Percentiles rank a stretch among this genome's conserved stretches.
Evolutionary conservation across 1,284 basidiomycete species (phyloP).

Genomic region (Ceratobasidium sp.): DNA sequence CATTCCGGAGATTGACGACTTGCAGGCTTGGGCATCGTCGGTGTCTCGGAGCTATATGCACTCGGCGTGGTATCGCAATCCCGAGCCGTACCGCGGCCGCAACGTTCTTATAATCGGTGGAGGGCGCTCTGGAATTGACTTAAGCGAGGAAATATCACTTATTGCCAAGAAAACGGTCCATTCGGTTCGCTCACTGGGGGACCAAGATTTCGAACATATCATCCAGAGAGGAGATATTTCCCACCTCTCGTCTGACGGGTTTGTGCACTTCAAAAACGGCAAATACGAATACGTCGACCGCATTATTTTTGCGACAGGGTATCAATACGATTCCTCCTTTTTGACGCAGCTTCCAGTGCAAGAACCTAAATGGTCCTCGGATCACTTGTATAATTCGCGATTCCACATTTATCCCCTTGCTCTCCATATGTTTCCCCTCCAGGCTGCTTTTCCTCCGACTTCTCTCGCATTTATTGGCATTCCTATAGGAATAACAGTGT

Average conservation of each 20-base stretch:
- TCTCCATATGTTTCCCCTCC: slow-evolving; percentile 59
- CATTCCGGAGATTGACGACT: slow-evolving; percentile 63
- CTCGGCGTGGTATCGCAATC: slow-evolving; percentile 69
- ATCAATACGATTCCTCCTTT: slow-evolving; percentile 58
- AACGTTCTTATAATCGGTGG: slow-evolving; percentile 71
- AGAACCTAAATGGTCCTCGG: slow-evolving; percentile 51
- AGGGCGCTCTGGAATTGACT: slow-evolving; percentile 73
- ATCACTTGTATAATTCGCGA: slow-evolving; percentile 64
- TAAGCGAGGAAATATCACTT: slow-evolving; percentile 57
- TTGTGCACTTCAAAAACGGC: slow-evolving; percentile 13
- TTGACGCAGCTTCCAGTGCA: slow-evolving; percentile 10
- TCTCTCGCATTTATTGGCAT: slow-evolving; percentile 71
- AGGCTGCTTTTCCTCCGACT: slow-evolving; percentile 56
- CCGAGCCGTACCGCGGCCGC: slow-evolving; percentile 51
- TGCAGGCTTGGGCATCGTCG: slow-evolving; percentile 58
- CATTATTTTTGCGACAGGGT: slow-evolving; percentile 77
- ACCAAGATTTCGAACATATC: slow-evolving; percentile 21
- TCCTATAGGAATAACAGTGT: slow-evolving; percentile 60
- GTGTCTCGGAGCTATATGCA: slow-evolving; percentile 58
- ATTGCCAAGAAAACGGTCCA: slow-evolving; percentile 60
- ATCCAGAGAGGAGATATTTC: slow-evolving; percentile 24
- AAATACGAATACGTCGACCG: slow-evolving; percentile 54
- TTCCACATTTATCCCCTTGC: slow-evolving; percentile 69
- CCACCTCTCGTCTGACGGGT: slow-evolving; percentile 24
- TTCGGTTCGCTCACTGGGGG: slow-evolving; percentile 51